phyloP scores from a whole-genome alignment of 371 early-diverging fungal species.

The Mortierella sp. region DNA sequence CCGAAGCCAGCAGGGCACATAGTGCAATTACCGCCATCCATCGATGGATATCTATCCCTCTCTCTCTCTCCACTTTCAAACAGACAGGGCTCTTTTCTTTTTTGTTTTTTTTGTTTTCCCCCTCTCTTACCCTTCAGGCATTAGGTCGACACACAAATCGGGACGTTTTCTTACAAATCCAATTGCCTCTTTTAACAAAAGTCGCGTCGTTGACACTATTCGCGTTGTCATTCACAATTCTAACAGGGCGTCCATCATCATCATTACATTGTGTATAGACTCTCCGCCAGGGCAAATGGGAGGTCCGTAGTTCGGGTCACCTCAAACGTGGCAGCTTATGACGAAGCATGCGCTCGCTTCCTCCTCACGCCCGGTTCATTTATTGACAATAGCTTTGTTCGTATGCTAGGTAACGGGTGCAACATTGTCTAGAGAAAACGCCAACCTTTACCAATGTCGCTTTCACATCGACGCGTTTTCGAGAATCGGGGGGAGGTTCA shows the following conservation, averaged over 20 bases:
- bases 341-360: not conserved
- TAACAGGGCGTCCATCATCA: not conserved
- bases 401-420: not conserved
- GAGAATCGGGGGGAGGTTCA: not conserved
- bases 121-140: not conserved
- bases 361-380: not conserved
- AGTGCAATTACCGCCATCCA: not conserved
- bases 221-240: not conserved
- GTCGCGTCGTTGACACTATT: not conserved
- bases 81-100: not conserved
- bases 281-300: not conserved
- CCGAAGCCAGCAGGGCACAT: not conserved
- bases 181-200: constrained; percentile 1
- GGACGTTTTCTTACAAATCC: not conserved
- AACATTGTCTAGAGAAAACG: not conserved
- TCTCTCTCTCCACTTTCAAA: constrained; percentile 6
- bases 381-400: not conserved
- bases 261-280: not conserved
- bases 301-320: not conserved
- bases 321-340: not conserved
- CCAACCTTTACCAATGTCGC: not conserved
- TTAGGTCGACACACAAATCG: not conserved
- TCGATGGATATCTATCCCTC: not conserved
- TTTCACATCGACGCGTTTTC: not conserved
- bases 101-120: not conserved